These are phyloP conservation scores for Myrica gale DNA, from an alignment of 306 rosid genomes.

Conservation along the genomic window DNA sequence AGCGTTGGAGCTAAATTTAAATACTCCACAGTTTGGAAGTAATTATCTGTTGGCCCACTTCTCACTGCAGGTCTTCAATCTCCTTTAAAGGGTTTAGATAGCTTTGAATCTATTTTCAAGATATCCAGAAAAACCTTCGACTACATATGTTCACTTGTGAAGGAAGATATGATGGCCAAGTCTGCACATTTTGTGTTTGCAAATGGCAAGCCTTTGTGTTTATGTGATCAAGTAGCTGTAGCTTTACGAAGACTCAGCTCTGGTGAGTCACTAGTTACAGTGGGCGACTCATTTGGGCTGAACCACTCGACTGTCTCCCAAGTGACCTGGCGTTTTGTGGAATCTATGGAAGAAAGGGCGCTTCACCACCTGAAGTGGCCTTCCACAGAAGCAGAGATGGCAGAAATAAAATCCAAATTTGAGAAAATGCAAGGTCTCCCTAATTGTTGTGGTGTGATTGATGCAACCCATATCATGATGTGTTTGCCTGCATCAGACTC, in stretches of 20 bases:
- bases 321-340: slow-evolving; percentile 62
- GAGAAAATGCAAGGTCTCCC: slow-evolving; percentile 75
- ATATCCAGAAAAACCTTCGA: slow-evolving; percentile 66
- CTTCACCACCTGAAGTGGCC: slow-evolving; percentile 84
- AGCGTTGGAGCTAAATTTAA: slow-evolving; percentile 6
- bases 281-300: slow-evolving; percentile 66
- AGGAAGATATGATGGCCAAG: slow-evolving; percentile 68
- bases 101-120: slow-evolving; percentile 57
- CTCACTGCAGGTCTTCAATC: slow-evolving; percentile 51
- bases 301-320: slow-evolving; percentile 87
- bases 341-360: slow-evolving; percentile 79
- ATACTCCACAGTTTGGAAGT: slow-evolving; percentile 12
- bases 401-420: slow-evolving; percentile 63
- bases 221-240: slow-evolving; percentile 74
- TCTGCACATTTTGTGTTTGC: slow-evolving; percentile 56
- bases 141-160: slow-evolving; percentile 83
- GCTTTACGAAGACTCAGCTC: slow-evolving; percentile 85
- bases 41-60: slow-evolving; percentile 13
- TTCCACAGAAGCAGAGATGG: slow-evolving; percentile 59
- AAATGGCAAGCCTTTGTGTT: slow-evolving; percentile 55
- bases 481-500: slow-evolving; percentile 69
- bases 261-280: slow-evolving; percentile 73
- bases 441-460: slow-evolving; percentile 78
- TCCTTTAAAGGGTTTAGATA: slow-evolving; percentile 44
- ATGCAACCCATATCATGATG: slow-evolving; percentile 70